Percentiles rank a stretch among this genome's conserved stretches.
phyloP scores from a whole-genome alignment of 371 early-diverging fungal genomes.

The Blakeslea trispora region DNA sequence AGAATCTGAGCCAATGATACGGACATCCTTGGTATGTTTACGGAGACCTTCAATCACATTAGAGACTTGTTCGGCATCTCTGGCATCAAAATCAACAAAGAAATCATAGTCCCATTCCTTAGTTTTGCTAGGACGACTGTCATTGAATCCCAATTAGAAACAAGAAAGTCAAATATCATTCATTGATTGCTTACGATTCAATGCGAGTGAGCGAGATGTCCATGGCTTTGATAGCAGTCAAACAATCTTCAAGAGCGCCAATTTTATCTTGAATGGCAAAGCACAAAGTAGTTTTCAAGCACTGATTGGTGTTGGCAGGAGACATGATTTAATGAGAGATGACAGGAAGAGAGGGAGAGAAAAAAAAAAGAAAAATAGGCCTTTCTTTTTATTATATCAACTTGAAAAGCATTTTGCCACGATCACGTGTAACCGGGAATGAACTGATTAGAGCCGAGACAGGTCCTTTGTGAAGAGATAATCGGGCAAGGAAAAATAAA shows the following conservation, averaged over 20 bases:
- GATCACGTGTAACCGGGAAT: conserved; percentile 10
- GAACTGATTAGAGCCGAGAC: too few species aligned
- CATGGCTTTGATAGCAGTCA: conserved; percentile 71
- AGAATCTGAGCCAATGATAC: conserved; percentile 51
- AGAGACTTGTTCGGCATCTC: conserved; percentile 54
- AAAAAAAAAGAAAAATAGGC: neutral
- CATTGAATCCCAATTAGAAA: too few species aligned
- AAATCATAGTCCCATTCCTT: conserved; percentile 88
- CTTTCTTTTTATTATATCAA: conserved; percentile 1
- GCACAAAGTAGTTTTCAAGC: conserved; percentile 61
- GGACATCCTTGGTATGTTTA: conserved; percentile 64
- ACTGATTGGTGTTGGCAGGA: conserved; percentile 16
- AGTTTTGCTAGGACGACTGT: conserved; percentile 79
- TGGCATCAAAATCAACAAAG: conserved; percentile 85
- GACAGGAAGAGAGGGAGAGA: conserved; percentile 1
- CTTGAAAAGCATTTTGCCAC: conserved; percentile 7
- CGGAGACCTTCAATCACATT: conserved; percentile 62
- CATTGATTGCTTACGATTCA: conserved; percentile 75
- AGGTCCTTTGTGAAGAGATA: too few species aligned
- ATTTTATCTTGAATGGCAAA: conserved; percentile 86
- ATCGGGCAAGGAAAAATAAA: too few species aligned
- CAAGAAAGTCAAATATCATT: too few species aligned
- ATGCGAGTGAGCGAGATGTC: conserved; percentile 88
- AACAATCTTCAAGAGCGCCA: conserved; percentile 85
- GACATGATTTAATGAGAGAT: conserved; percentile 10